phyloP scores from a whole-genome alignment of 805 yeast genomes.

The Yamadazyma tumulicola region DNA sequence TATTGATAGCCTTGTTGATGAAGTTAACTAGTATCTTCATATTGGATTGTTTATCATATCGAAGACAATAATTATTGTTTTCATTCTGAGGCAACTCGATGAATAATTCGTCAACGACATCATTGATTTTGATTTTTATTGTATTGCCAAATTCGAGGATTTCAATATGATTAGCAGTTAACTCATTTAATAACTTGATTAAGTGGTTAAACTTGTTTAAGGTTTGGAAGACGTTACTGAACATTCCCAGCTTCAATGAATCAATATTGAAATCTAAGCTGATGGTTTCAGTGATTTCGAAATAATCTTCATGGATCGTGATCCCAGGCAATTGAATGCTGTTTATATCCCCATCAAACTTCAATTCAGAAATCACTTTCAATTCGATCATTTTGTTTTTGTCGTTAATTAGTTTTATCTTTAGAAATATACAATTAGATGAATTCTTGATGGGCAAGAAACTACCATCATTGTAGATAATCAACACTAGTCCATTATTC shows the following conservation, averaged over 20 bases:
- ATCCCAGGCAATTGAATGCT: slow-evolving; percentile 17
- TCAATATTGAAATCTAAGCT: slow-evolving; percentile 17
- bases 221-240: slow-evolving; percentile 25
- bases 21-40: slow-evolving; percentile 13
- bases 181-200: slow-evolving; percentile 31
- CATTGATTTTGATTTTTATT: slow-evolving; percentile 28
- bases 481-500: slow-evolving; percentile 1
- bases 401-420: slow-evolving; percentile 22
- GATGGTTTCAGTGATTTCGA: slow-evolving; percentile 27
- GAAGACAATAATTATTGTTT: slow-evolving; percentile 8
- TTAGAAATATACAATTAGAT: slow-evolving; percentile 29
- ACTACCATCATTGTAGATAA: slow-evolving; percentile 12
- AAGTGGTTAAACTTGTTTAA: slow-evolving; percentile 30
- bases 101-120: slow-evolving; percentile 14
- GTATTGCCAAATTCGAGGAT: slow-evolving; percentile 26
- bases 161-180: slow-evolving; percentile 23
- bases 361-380: slow-evolving; percentile 20
- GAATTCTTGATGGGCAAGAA: slow-evolving; percentile 33
- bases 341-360: slow-evolving; percentile 14
- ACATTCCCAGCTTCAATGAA: slow-evolving; percentile 9
- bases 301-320: slow-evolving; percentile 16
- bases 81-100: slow-evolving; percentile 19
- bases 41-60: slow-evolving; percentile 11
- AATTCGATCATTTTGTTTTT: slow-evolving; percentile 9
- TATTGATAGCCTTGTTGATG: slow-evolving; percentile 15